Evolutionary conservation across 2,329 filamentous ascomycete species (phyloP), one percentile per base, ranked within the genome.

Genomic region (Fusarium haematococcum): DNA sequence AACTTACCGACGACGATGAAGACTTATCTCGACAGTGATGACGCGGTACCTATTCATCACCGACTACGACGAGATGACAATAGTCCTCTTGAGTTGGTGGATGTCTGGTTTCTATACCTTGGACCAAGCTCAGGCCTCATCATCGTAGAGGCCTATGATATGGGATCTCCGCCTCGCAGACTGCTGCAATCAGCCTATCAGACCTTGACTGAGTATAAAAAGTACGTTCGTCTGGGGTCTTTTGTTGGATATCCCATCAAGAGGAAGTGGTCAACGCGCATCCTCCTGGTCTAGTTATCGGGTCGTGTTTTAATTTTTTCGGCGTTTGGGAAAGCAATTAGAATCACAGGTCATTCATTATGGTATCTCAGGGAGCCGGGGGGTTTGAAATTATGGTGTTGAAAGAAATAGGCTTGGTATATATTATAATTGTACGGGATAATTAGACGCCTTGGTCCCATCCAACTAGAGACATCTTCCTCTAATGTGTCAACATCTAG

Each of bases 401-500:
- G 23, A 50, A 50, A 50, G 45, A 50, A n/a, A 50, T 16, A 50
- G 45, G 25, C 23, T 50, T 27, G 23, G 23, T 52, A 52, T 30
- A 32, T 9, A 54, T 54, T 54, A 54, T 33, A 14, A 52, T 14
- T 20, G 5, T 54, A 54, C 6, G 27, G 11, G 18, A 52, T 9
- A 54, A 54, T 5, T 8, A 37, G 14, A 37, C 33, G 32, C 3
- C 32, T 33, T 33, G 32, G 32, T 33, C 32, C 11, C 11, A 33
- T 33, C 32, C 11, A 33, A 14, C 32, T 30, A 25, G 23, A 48
- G 23, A 52, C 48, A 2, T 13, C 48, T 33, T 54, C 48, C 18
- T 52, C 37, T 23, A 18, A 8, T 4, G 23, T 2, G 25, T 54
- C 8, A 10, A 16, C n/a, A 3, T 10, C 78, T 73, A 83, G 23